These are phyloP conservation scores for Odontarrhena argentea DNA, from an alignment of 345 rosid species.

Conservation along the genomic window DNA sequence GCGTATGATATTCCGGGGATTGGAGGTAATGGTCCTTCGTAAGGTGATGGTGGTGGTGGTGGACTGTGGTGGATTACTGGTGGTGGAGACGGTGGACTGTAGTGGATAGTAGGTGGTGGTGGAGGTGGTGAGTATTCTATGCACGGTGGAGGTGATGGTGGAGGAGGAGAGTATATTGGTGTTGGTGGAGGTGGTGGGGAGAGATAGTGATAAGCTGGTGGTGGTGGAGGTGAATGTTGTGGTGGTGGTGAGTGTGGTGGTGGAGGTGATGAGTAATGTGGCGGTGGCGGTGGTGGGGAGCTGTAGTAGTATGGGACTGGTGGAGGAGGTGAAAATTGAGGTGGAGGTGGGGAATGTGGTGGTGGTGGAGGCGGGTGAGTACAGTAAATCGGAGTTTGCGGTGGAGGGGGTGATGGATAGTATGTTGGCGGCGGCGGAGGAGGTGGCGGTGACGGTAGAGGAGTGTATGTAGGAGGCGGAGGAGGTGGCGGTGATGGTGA, in stretches of 20 bases:
- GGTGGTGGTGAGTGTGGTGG: slow-evolving; percentile 17
- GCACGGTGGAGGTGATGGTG: slow-evolving; percentile 48
- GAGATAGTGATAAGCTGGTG: slow-evolving; percentile 36
- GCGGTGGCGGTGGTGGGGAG: slow-evolving; percentile 55
- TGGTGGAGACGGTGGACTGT: slow-evolving; percentile 51
- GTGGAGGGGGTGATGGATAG: slow-evolving; percentile 40
- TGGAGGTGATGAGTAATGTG: slow-evolving; percentile 43
- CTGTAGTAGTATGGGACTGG: slow-evolving; percentile 40
- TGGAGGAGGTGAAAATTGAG: slow-evolving; percentile 51
- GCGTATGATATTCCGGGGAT: slow-evolving; percentile 77
- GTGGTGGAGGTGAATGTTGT: slow-evolving; percentile 52
- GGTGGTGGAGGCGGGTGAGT: slow-evolving; percentile 46
- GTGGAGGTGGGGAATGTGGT: slow-evolving; percentile 45
- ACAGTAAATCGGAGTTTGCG: slow-evolving; percentile 40
- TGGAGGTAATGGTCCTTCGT: slow-evolving; percentile 61
- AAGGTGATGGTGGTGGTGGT: slow-evolving; percentile 54
- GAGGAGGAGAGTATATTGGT: slow-evolving; percentile 47
- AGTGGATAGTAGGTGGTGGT: slow-evolving; percentile 54
- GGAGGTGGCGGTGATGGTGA: slow-evolving; percentile 37
- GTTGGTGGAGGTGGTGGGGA: slow-evolving; percentile 48
- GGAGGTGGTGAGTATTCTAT: slow-evolving; percentile 35
- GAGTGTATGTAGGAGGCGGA: slow-evolving; percentile 24
- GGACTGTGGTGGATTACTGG: slow-evolving; percentile 41
- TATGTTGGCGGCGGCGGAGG: slow-evolving; percentile 17
- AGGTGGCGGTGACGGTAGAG: slow-evolving; percentile 33